Evolutionary conservation across 345 rosid species (phyloP), one percentile per base, ranked within the genome.

Genomic region (Dimocarpus longan): DNA sequence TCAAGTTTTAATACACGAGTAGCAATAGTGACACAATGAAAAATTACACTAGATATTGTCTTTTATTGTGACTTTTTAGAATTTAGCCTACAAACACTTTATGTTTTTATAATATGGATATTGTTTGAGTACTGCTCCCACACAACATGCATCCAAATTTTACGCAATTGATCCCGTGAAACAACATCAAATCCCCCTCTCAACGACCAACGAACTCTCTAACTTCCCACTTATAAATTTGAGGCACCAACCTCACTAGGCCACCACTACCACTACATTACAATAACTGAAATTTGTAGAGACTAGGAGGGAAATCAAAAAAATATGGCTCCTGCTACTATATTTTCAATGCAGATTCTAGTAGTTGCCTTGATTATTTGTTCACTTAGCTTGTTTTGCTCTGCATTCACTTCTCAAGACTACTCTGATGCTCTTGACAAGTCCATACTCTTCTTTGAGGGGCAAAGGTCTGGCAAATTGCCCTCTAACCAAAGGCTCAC

Each of bases 361-460:
- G 18, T 52, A 52, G 16, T 52, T 50, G 16, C 79, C 37, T 5
- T 85, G 26, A 66, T 67, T 70, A 68, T 86, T 54, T 79, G 78
- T 4, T 82, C 74, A 19, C 76, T 79, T 50, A 10, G 73, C 66
- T 63, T 78, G 21, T 75, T 75, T 68, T 79, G 83, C 72, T 66
- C 82, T 42, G 92, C 89, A 13, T 90, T 89, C 80, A 88, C 89
- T 52, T 42, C 89, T 22, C 84, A 80, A 10, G 93, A 92, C 78
- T 92, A 92, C 78, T 71, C 85, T 52, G 84, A 82, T 42, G 95
- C 97, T 39, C 91, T 92, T 56, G 83, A 80, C 24, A 91, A 86
- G 65, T 91, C 93, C 16, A 86, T 92, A 80, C 89, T 91, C 67
- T 92, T 91, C 80, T 92, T 89, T 57, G 93, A 92, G 87, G 97